Base-by-base conservation (phyloP, 2,329 filamentous ascomycete species). In the Aspergillus terreus region DNA sequence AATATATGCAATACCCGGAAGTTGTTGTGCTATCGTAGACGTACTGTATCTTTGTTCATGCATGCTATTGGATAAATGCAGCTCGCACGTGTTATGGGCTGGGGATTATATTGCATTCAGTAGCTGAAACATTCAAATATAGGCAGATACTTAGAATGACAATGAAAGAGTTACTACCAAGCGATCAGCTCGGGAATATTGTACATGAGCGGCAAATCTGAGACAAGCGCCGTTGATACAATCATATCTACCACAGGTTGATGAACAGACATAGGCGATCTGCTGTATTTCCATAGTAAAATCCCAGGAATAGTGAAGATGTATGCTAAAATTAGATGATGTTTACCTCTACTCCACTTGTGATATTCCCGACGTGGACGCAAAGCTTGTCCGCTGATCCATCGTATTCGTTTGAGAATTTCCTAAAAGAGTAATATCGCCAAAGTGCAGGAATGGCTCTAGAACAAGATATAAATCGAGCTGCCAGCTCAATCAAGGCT, bases 391-490 rank as follows among this genome's bases (percentile, higher is more conserved):
- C 2, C 21, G 21, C 4, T 7, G 50, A 40, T 46, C 56, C 57
- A 52, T 47, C 64, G 63, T 67, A 64, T 60, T 67, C 64, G 64
- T 62, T 63, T 53, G n/a, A 11, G 50, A 44, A 58, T 63, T 65
- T 23, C 60, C 61, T 25, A 51, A 60, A 59, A 2, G 11, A 54
- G 63, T 45, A 60, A 58, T 52, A 30, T 44, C 21, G 11, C 36
- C 32, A 30, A 27, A 30, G 4, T 17, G 9, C 12, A 23, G 46
- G 23, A 19, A 35, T 15, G 12, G n/a, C 14, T 32, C 21, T 21
- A n/a, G 6, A 47, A 30, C 27, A 30, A 11, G 27, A 30, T 41
- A 43, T 38, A 27, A 33, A 19, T 51, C 15, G 42, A 44, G 12
- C 11, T 12, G 53, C 15, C 23, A 23, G 21, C 21, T 23, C 21